phyloP scores from a whole-genome alignment of 2,329 filamentous ascomycete species.

The Aspergillus fructus region DNA sequence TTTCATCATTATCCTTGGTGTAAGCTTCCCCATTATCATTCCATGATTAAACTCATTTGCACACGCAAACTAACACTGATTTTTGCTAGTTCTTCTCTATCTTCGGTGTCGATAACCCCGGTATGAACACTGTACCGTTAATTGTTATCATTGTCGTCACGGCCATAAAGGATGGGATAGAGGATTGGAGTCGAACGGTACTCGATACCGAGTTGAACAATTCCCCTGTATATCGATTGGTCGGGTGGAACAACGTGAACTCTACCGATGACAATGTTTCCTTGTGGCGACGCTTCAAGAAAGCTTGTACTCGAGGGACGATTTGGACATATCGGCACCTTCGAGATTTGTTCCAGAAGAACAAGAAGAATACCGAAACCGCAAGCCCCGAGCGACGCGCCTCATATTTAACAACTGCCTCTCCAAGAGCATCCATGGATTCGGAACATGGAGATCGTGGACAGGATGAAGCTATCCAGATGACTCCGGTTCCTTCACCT shows the following conservation, averaged over 20 bases:
- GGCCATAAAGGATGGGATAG: slow-evolving; percentile 89
- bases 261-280: slow-evolving; percentile 83
- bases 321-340: slow-evolving; percentile 57
- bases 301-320: slow-evolving; percentile 68
- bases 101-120: slow-evolving; percentile 88
- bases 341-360: slow-evolving; percentile 49
- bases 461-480: slow-evolving; percentile 73
- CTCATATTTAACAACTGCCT: slow-evolving; percentile 65
- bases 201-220: slow-evolving; percentile 96
- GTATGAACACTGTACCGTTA: slow-evolving; percentile 82
- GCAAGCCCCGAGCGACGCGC: slow-evolving; percentile 56
- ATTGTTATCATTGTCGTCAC: slow-evolving; percentile 91
- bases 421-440: slow-evolving; percentile 56
- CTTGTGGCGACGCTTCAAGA: slow-evolving; percentile 85
- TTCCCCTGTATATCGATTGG: slow-evolving; percentile 84
- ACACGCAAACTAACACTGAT: slow-evolving; percentile 22
- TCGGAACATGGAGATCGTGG: slow-evolving; percentile 48
- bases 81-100: slow-evolving; percentile 80
- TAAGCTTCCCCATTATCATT: slow-evolving; percentile 52
- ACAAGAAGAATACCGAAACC: slow-evolving; percentile 36
- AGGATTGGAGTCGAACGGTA: slow-evolving; percentile 88
- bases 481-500: slow-evolving; percentile 92
- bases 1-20: slow-evolving; percentile 89
- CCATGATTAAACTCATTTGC: neutral
- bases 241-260: slow-evolving; percentile 92